Percentiles rank a stretch among this genome's conserved stretches.
Conservation (phyloP, 2,329 filamentous ascomycete species). For the Tolypocladium amazonense region DNA sequence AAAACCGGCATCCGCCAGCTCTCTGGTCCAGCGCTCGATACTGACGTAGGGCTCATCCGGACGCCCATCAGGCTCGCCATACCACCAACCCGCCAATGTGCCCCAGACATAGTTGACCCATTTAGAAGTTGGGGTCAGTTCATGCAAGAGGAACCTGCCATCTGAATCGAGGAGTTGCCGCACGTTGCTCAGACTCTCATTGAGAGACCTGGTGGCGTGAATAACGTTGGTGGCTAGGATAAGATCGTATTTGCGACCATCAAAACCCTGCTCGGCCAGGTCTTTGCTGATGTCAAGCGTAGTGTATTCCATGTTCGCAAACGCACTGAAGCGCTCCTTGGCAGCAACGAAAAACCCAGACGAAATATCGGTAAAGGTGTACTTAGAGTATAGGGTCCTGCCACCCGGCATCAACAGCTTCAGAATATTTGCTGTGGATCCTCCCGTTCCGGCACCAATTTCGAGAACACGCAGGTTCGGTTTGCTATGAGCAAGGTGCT, state of each 20-base stretch:
- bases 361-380: constrained; percentile 16
- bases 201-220: not conserved
- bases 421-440: not conserved
- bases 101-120: not conserved
- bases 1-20: constrained; percentile 14
- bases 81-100: constrained; percentile 19
- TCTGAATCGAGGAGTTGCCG: not conserved
- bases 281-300: constrained; percentile 11
- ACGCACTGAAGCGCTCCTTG: constrained; percentile 17
- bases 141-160: not conserved
- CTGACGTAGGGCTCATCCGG: constrained; percentile 12
- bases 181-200: not conserved
- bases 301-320: constrained; percentile 13
- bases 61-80: constrained; percentile 14
- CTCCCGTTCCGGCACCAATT: constrained; percentile 26
- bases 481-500: constrained; percentile 11
- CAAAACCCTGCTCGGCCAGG: not conserved
- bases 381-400: not conserved
- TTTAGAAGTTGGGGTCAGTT: not conserved
- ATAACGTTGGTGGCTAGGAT: not conserved
- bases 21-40: constrained; percentile 11
- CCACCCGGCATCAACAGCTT: constrained; percentile 7
- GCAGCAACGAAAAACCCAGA: constrained; percentile 19
- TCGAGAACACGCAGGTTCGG: constrained; percentile 24
- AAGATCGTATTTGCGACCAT: not conserved